phyloP scores from a whole-genome alignment of 2,329 filamentous ascomycete genomes.

The Parafenestella ontariensis region DNA sequence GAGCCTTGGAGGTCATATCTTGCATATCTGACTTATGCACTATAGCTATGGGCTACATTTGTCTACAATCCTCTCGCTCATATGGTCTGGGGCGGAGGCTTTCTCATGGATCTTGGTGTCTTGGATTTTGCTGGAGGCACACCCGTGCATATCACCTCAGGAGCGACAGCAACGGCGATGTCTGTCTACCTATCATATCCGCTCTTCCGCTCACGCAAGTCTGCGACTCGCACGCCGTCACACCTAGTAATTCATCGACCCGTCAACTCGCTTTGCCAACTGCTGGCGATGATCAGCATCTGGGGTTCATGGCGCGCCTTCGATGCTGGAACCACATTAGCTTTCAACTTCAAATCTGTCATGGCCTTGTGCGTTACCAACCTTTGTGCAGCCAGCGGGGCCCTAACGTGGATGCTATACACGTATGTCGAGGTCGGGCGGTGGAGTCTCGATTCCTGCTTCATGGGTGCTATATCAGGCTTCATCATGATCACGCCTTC shows the following conservation, averaged over 20 bases:
- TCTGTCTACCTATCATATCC: slow-evolving; percentile 61
- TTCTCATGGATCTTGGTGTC: slow-evolving; percentile 54
- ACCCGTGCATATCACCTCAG: slow-evolving; percentile 43
- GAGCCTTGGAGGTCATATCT: neutral
- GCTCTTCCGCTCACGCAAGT: slow-evolving; percentile 56
- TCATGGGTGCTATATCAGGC: slow-evolving; percentile 62
- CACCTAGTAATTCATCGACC: slow-evolving; percentile 58
- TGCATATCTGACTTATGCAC: neutral
- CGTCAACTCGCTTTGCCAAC: slow-evolving; percentile 57
- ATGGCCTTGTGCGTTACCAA: slow-evolving; percentile 61
- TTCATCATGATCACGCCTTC: slow-evolving; percentile 62
- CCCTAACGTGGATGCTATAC: slow-evolving; percentile 56
- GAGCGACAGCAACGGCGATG: slow-evolving; percentile 54
- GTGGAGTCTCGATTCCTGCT: slow-evolving; percentile 60
- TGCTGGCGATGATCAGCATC: slow-evolving; percentile 58
- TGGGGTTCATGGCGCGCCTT: slow-evolving; percentile 62
- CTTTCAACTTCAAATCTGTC: slow-evolving; percentile 59
- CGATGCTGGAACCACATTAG: slow-evolving; percentile 58
- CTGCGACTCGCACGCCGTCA: slow-evolving; percentile 53
- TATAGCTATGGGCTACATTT: slow-evolving; percentile 58
- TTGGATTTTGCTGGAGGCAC: slow-evolving; percentile 58
- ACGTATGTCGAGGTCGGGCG: slow-evolving; percentile 53
- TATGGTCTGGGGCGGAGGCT: slow-evolving; percentile 58
- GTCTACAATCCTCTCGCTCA: slow-evolving; percentile 58
- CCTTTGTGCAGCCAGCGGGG: slow-evolving; percentile 56